Conservation (phyloP, 2,329 filamentous ascomycete genomes). For the Beauveria brongniartii region DNA sequence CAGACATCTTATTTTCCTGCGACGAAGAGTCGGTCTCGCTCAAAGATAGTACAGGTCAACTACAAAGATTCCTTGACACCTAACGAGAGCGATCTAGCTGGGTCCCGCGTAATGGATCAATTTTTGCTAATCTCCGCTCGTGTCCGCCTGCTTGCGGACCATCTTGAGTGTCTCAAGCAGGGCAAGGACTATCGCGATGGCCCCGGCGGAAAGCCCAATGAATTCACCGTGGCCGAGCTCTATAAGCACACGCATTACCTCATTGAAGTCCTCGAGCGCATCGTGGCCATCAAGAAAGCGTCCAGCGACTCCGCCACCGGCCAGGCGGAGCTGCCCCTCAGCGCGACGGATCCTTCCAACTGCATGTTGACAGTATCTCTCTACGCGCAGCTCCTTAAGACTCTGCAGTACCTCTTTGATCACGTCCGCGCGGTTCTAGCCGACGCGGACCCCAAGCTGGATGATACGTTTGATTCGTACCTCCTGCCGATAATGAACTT, state of each 20-base stretch:
- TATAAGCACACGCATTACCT: slow-evolving; percentile 30
- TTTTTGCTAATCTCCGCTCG: slow-evolving; percentile 30
- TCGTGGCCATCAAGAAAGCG: background rate
- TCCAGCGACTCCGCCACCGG: background rate
- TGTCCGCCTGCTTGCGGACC: slow-evolving; percentile 29
- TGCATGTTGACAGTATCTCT: slow-evolving; percentile 31
- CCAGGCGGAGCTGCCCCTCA: slow-evolving; percentile 11
- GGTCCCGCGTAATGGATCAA: slow-evolving; percentile 29
- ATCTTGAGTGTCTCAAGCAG: slow-evolving; percentile 20
- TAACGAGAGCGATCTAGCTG: slow-evolving; percentile 12
- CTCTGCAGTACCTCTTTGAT: slow-evolving; percentile 31
- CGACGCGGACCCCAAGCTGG: slow-evolving; percentile 17
- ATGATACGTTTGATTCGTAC: slow-evolving; percentile 26
- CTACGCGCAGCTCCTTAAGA: slow-evolving; percentile 31
- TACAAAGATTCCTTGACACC: background rate
- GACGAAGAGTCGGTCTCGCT: background rate
- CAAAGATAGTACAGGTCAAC: background rate
- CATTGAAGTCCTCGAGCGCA: slow-evolving; percentile 8
- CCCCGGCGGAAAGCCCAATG: slow-evolving; percentile 17
- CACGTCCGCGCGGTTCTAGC: slow-evolving; percentile 27
- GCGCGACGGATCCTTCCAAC: slow-evolving; percentile 27
- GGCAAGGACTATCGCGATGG: slow-evolving; percentile 15
- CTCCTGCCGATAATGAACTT: slow-evolving; percentile 33
- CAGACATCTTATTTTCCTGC: background rate
- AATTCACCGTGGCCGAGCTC: slow-evolving; percentile 33